These are phyloP conservation scores for Aspergillus pseudotamarii DNA, from an alignment of 2,329 filamentous ascomycete genomes.

Conservation along the genomic window DNA sequence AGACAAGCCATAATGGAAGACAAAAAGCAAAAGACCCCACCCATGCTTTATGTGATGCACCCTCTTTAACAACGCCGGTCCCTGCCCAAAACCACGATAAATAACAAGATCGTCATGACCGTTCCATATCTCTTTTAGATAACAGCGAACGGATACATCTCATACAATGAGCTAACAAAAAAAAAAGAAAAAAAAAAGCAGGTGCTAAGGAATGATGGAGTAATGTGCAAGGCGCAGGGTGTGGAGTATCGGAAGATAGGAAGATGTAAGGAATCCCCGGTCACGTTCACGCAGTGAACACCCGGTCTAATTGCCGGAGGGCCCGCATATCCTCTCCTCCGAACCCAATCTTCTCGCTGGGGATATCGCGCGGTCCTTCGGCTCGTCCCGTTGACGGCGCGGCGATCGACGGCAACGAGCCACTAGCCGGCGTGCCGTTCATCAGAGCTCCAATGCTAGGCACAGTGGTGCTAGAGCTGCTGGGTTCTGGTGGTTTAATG, in stretches of 20 bases:
- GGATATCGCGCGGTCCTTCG: constrained; percentile 57
- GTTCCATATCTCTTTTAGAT: constrained; percentile 2
- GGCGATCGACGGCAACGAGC: constrained; percentile 29
- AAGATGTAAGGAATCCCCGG: neutral
- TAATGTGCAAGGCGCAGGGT: neutral
- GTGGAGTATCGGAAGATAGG: neutral
- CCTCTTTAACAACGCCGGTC: constrained; percentile 24
- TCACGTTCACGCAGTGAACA: constrained; percentile 44
- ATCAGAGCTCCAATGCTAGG: constrained; percentile 57
- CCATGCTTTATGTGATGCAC: constrained; percentile 26
- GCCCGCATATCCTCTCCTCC: constrained; percentile 66
- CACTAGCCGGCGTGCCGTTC: constrained; percentile 37
- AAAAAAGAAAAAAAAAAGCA: neutral
- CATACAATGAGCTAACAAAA: neutral
- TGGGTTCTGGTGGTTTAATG: constrained; percentile 28
- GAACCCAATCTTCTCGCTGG: constrained; percentile 59
- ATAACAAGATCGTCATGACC: constrained; percentile 5
- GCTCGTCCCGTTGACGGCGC: constrained; percentile 24
- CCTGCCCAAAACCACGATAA: constrained; percentile 10
- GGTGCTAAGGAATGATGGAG: constrained; percentile 4
- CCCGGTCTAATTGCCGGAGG: constrained; percentile 65
- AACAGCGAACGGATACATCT: neutral
- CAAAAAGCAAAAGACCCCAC: constrained; percentile 14
- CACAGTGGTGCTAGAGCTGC: constrained; percentile 46
- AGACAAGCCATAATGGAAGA: neutral